Evolutionary conservation across 129 eudicot species (phyloP).

Genomic region (Logfia minima): DNA sequence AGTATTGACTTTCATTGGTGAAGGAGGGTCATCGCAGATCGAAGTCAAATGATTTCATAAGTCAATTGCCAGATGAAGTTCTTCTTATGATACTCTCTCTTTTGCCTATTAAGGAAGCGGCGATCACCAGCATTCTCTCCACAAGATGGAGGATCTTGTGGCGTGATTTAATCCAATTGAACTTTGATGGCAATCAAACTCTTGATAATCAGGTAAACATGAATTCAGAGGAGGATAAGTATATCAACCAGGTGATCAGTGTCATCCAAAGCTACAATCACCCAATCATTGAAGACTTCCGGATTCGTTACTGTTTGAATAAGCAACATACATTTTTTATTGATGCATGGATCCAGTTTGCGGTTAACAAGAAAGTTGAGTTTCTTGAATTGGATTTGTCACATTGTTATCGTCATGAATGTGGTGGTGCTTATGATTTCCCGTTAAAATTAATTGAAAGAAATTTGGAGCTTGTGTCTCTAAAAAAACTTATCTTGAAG

Average conservation of each 20-base stretch:
- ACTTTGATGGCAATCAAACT: constrained; percentile 32
- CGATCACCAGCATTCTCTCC: constrained; percentile 35
- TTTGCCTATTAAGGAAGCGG: constrained; percentile 34
- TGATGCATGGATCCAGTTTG: constrained; percentile 1
- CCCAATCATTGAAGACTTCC: background rate
- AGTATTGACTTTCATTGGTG: background rate
- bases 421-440: background rate
- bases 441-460: background rate
- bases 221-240: constrained; percentile 9
- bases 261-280: constrained; percentile 22
- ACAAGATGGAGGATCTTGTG: constrained; percentile 39
- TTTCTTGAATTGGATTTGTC: background rate
- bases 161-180: constrained; percentile 22
- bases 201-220: constrained; percentile 12
- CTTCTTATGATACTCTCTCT: background rate
- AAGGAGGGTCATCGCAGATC: background rate
- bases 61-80: background rate
- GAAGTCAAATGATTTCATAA: background rate
- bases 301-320: background rate
- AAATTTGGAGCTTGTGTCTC: background rate
- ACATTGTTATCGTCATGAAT: too few species aligned
- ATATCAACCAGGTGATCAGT: constrained; percentile 1
- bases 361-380: constrained; percentile 7
- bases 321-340: background rate
- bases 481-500: constrained; percentile 35